phyloP scores from a whole-genome alignment of 2,329 filamentous ascomycete species.

The Fusarium sp. region DNA sequence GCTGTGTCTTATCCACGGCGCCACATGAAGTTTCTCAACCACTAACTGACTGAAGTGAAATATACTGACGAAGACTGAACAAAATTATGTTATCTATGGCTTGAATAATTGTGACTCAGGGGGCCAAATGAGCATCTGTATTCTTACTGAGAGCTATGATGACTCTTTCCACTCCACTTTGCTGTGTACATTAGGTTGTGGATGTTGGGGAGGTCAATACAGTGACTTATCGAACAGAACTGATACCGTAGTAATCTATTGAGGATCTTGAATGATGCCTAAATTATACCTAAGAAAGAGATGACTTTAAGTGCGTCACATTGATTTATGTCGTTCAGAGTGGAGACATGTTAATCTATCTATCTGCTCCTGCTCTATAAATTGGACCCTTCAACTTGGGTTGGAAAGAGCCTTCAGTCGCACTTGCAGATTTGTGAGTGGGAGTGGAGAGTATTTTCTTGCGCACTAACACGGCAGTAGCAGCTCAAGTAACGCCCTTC shows the following conservation, averaged over 20 bases:
- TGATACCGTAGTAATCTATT: neutral
- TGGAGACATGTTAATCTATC: neutral
- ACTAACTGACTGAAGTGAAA: neutral
- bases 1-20: neutral
- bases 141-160: neutral
- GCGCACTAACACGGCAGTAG: neutral
- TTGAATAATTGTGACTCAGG: neutral
- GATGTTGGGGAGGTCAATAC: neutral
- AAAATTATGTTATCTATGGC: neutral
- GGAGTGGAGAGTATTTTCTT: neutral
- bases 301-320: neutral
- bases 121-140: neutral
- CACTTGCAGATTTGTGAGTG: neutral
- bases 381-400: neutral
- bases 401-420: neutral
- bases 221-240: neutral
- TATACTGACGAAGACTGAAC: too few relatives aligned
- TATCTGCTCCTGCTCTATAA: neutral
- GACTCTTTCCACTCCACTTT: neutral
- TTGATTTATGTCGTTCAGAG: neutral
- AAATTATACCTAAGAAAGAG: neutral
- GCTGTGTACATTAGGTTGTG: neutral
- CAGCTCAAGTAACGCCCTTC: neutral
- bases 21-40: neutral
- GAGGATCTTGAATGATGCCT: neutral